Conservation (phyloP, 495 filamentous ascomycete genomes). For the Penicillium daleae region DNA sequence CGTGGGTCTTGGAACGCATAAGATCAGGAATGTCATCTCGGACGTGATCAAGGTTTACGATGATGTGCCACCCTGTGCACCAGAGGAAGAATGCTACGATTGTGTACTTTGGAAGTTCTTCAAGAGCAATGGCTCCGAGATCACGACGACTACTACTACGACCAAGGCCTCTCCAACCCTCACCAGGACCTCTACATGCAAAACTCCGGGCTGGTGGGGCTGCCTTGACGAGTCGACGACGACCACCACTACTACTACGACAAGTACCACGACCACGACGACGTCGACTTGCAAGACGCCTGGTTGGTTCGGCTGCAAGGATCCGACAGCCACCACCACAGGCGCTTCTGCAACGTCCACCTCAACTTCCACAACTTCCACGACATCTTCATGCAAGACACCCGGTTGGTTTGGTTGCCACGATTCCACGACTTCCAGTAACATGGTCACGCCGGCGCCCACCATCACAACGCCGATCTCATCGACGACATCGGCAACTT, state of each 20-base stretch:
- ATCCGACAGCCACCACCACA: constrained; percentile 46
- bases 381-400: constrained; percentile 81
- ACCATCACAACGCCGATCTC: constrained; percentile 16
- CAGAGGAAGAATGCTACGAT: constrained; percentile 78
- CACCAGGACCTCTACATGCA: constrained; percentile 80
- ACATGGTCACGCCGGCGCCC: constrained; percentile 30
- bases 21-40: constrained; percentile 79
- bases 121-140: constrained; percentile 81
- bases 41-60: constrained; percentile 86
- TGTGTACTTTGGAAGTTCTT: constrained; percentile 95
- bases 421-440: constrained; percentile 44
- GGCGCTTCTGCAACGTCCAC: constrained; percentile 13
- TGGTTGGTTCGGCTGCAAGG: constrained; percentile 61
- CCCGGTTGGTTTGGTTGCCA: constrained; percentile 69
- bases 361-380: constrained; percentile 51
- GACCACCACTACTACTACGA: constrained; percentile 52
- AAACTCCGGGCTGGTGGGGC: constrained; percentile 80
- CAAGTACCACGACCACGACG: constrained; percentile 57
- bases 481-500: constrained; percentile 13
- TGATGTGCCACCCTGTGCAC: constrained; percentile 72
- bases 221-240: constrained; percentile 64
- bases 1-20: constrained; percentile 81
- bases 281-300: constrained; percentile 88
- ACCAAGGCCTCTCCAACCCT: constrained; percentile 57
- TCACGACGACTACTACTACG: constrained; percentile 63